Conservation (phyloP, 169 alveolate genomes). For the Plasmodium adleri region DNA sequence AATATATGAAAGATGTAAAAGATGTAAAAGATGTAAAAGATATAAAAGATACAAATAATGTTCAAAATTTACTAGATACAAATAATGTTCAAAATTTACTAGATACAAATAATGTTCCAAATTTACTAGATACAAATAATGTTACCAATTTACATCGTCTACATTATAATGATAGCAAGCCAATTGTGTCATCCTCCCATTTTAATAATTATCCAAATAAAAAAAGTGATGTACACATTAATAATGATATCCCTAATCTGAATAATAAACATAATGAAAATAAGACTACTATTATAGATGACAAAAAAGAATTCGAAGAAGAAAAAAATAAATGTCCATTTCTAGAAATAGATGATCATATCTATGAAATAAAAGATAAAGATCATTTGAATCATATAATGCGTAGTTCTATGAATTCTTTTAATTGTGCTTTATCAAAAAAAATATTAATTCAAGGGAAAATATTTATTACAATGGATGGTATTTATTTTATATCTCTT, state of each 20-base stretch:
- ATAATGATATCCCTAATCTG: background rate
- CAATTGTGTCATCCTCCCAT: too few relatives aligned
- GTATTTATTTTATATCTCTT: conserved; percentile 20
- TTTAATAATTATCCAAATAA: too few relatives aligned
- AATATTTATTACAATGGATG: background rate
- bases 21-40: background rate
- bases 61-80: too few relatives aligned
- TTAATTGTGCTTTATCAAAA: conserved; percentile 37
- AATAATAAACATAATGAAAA: background rate
- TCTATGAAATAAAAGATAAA: background rate
- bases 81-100: background rate
- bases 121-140: too few relatives aligned
- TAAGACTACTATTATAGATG: background rate
- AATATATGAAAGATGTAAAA: conserved; percentile 4
- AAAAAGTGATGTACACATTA: background rate
- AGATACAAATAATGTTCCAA: background rate
- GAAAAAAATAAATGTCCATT: background rate
- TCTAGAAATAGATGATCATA: background rate
- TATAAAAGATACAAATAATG: background rate
- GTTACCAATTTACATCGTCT: too few relatives aligned
- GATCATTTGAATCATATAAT: conserved; percentile 2
- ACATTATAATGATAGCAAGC: too few relatives aligned
- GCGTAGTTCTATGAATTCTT: conserved; percentile 24
- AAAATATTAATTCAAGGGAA: conserved; percentile 21
- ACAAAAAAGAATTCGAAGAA: background rate